Percentiles rank a stretch among this genome's conserved stretches.
Conservation (phyloP, 129 eudicot species). For the Arctium lappa region DNA sequence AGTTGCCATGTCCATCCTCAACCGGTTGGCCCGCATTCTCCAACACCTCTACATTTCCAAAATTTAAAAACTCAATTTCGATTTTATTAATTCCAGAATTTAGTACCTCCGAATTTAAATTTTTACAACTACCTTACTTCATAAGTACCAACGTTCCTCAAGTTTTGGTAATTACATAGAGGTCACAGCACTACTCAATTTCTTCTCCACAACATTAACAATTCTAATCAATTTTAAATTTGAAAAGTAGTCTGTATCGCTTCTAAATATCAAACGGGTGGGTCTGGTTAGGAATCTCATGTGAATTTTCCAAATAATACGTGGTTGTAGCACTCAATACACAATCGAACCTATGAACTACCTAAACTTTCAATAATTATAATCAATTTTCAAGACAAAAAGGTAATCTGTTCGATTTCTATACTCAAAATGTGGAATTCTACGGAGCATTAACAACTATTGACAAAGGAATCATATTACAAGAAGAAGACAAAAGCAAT, state of each 20-base stretch:
- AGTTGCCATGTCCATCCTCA: too few species aligned
- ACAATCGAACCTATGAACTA: background rate
- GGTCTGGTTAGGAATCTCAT: background rate
- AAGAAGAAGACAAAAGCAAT: background rate
- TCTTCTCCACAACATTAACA: background rate
- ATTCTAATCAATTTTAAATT: background rate
- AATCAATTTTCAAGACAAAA: background rate
- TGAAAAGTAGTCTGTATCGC: background rate
- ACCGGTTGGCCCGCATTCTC: too few species aligned
- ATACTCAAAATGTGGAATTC: background rate
- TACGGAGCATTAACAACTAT: background rate
- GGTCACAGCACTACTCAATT: background rate
- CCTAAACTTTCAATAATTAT: background rate
- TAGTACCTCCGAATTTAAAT: background rate
- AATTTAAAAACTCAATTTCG: background rate
- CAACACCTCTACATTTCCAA: background rate
- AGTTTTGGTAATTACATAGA: background rate
- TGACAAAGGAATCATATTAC: background rate
- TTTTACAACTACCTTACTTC: background rate
- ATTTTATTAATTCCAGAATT: background rate
- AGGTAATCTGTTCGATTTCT: background rate
- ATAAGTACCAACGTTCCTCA: background rate
- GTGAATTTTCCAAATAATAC: background rate
- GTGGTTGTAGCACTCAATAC: background rate
- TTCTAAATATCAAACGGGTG: background rate